phyloP scores from a whole-genome alignment of 768 basidiomycete species.

The Kwoniella sp. region DNA sequence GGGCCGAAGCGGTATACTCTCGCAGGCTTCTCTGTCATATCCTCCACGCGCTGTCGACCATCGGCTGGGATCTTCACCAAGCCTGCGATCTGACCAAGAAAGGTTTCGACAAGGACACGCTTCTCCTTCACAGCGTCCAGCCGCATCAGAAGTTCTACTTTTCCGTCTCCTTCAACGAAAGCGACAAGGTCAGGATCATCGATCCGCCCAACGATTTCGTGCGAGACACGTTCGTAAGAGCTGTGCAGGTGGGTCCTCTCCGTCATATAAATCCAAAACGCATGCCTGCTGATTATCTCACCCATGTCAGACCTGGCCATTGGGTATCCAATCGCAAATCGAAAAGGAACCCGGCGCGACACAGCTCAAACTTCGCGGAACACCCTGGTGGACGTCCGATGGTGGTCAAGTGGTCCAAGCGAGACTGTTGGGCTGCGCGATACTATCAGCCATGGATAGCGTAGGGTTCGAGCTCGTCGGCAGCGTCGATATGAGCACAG shows the following conservation, averaged over 20 bases:
- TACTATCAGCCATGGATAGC: constrained; percentile 36
- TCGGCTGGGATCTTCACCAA: constrained; percentile 37
- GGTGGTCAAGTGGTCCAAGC: constrained; percentile 27
- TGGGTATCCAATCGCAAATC: constrained; percentile 31
- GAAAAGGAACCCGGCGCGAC: constrained; percentile 28
- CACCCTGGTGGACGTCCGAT: constrained; percentile 37
- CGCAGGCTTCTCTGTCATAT: constrained; percentile 36
- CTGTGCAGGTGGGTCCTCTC: constrained; percentile 27
- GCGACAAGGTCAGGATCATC: constrained; percentile 46
- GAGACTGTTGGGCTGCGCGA: constrained; percentile 20
- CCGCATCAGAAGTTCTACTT: constrained; percentile 38
- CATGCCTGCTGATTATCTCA: background rate
- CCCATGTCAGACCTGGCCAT: constrained; percentile 29
- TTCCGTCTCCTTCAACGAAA: constrained; percentile 40
- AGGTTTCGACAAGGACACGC: constrained; percentile 41
- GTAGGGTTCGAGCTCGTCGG: constrained; percentile 39
- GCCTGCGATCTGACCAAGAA: constrained; percentile 42
- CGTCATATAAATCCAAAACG: background rate
- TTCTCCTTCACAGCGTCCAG: constrained; percentile 35
- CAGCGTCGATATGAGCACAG: constrained; percentile 41
- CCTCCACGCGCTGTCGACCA: constrained; percentile 29
- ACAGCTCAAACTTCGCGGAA: constrained; percentile 37
- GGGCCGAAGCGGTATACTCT: constrained; percentile 33
- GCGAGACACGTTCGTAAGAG: constrained; percentile 29
- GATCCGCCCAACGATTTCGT: constrained; percentile 30